These are phyloP conservation scores for Ogataea nakhonphanomensis DNA, from an alignment of 805 yeast genomes.

Conservation along the genomic window DNA sequence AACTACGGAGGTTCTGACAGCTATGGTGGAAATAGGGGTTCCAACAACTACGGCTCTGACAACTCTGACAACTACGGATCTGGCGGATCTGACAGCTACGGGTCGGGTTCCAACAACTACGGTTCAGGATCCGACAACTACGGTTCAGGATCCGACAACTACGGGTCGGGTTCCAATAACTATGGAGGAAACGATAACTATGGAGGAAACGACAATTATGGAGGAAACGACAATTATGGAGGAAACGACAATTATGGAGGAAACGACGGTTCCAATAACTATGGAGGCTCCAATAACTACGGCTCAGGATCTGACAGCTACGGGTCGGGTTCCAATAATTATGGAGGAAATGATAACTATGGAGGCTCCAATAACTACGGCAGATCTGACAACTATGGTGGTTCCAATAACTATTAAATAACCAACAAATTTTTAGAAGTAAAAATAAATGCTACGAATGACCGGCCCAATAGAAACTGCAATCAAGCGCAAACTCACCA, in stretches of 20 bases:
- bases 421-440: slow-evolving; percentile 1
- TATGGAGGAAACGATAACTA: slow-evolving; percentile 5
- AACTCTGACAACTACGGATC: slow-evolving; percentile 21
- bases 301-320: slow-evolving; percentile 26
- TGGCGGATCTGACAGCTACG: slow-evolving; percentile 29
- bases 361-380: slow-evolving; percentile 6
- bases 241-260: slow-evolving; percentile 30
- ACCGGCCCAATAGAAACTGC: slow-evolving; percentile 37
- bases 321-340: slow-evolving; percentile 29
- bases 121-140: slow-evolving; percentile 33
- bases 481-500: slow-evolving; percentile 45
- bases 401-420: slow-evolving; percentile 8
- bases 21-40: slow-evolving; percentile 34
- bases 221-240: slow-evolving; percentile 31
- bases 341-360: slow-evolving; percentile 10
- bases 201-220: slow-evolving; percentile 3
- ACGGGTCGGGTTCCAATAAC: slow-evolving; percentile 29
- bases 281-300: too few relatives aligned
- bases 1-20: slow-evolving; percentile 25
- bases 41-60: slow-evolving; percentile 15
- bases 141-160: slow-evolving; percentile 29
- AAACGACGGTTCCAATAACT: too few relatives aligned
- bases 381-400: slow-evolving; percentile 7
- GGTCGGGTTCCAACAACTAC: slow-evolving; percentile 32
- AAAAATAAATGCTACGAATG: slow-evolving; percentile 9